Conservation (phyloP, 169 alveolate genomes). For the Fabrea salina region DNA sequence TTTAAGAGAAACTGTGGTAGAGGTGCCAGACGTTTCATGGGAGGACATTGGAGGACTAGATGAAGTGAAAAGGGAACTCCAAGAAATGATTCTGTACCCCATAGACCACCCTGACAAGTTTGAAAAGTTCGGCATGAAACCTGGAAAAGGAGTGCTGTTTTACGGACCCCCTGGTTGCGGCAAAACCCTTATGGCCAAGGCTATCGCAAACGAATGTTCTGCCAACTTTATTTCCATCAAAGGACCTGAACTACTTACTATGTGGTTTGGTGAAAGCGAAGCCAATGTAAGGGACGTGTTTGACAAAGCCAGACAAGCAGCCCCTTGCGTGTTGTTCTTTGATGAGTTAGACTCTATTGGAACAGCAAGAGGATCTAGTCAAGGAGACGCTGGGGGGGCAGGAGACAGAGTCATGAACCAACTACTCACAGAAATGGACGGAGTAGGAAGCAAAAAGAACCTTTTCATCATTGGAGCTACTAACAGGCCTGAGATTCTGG, state of each 20-base stretch:
- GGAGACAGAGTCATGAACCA: constrained; percentile 99
- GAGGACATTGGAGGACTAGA: constrained; percentile 99
- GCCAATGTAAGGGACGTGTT: constrained; percentile 99
- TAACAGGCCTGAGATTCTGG: constrained; percentile 98
- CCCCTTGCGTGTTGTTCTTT: constrained; percentile 99
- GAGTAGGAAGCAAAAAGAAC: constrained; percentile 98
- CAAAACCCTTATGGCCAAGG: constrained; percentile 98
- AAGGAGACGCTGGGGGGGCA: constrained; percentile 97
- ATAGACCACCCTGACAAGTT: constrained; percentile 98
- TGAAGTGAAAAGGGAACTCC: constrained; percentile 92
- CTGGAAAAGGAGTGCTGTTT: constrained; percentile 98
- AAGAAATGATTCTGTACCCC: constrained; percentile 97
- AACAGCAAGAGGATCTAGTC: constrained; percentile 91
- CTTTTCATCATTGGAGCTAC: constrained; percentile 99
- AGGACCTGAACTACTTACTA: constrained; percentile 98
- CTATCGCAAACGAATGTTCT: constrained; percentile 99
- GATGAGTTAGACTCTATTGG: constrained; percentile 99
- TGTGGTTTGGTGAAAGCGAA: constrained; percentile 99
- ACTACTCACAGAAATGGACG: constrained; percentile 99
- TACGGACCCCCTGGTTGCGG: constrained; percentile 99
- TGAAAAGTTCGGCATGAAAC: constrained; percentile 98
- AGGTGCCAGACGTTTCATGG: constrained; percentile 98
- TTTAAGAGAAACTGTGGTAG: constrained; percentile 97
- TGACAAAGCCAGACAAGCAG: constrained; percentile 99
- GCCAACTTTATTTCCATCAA: constrained; percentile 98